Evolutionary conservation across 2,329 filamentous ascomycete genomes (phyloP).

Genomic region (Fusarium austroafricanum): DNA sequence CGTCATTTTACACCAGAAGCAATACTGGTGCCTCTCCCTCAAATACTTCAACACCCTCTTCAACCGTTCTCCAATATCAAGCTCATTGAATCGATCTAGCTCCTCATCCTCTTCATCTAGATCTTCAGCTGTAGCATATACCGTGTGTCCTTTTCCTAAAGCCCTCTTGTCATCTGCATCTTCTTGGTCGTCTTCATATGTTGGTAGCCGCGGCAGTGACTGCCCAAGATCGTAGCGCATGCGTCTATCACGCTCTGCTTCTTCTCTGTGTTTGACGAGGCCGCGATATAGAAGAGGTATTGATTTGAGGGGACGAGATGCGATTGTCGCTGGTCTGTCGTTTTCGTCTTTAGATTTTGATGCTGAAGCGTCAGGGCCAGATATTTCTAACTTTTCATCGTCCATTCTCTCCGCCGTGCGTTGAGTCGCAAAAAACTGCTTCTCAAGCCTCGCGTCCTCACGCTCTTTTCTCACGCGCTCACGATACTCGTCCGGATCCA

Average conservation of each 20-base stretch:
- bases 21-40: slow-evolving; percentile 80
- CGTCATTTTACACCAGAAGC: slow-evolving; percentile 93
- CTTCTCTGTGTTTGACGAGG: slow-evolving; percentile 75
- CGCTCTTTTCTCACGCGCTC: slow-evolving; percentile 77
- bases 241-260: slow-evolving; percentile 74
- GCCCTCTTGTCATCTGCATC: slow-evolving; percentile 79
- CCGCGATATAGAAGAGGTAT: slow-evolving; percentile 85
- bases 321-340: slow-evolving; percentile 52
- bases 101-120: slow-evolving; percentile 84
- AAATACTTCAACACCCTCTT: slow-evolving; percentile 75
- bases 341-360: slow-evolving; percentile 25
- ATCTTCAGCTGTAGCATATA: slow-evolving; percentile 72
- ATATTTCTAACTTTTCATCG: slow-evolving; percentile 56
- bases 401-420: slow-evolving; percentile 84
- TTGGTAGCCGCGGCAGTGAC: slow-evolving; percentile 71
- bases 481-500: slow-evolving; percentile 77
- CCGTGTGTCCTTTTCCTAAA: slow-evolving; percentile 66
- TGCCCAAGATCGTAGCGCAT: slow-evolving; percentile 75
- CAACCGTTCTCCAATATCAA: slow-evolving; percentile 75
- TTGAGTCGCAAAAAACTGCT: slow-evolving; percentile 80
- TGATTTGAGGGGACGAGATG: slow-evolving; percentile 67
- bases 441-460: slow-evolving; percentile 75
- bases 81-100: slow-evolving; percentile 80
- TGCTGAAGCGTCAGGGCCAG: slow-evolving; percentile 13
- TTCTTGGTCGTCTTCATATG: slow-evolving; percentile 75